Evolutionary conservation across 257 asterid genomes (phyloP), one percentile per base, ranked within the genome.

Genomic region (Gentiana straminea): DNA sequence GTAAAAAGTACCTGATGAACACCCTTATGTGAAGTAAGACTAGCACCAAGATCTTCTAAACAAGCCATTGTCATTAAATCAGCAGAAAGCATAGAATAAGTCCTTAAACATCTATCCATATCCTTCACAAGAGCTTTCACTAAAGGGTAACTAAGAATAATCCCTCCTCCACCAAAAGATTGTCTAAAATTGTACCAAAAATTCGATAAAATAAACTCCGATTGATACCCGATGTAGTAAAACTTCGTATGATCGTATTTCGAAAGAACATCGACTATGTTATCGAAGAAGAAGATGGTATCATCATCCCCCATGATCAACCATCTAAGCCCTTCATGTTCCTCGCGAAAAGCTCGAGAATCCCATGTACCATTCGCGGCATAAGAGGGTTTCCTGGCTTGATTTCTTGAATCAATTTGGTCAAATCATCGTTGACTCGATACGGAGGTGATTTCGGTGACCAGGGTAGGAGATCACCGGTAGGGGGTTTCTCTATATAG

Each of bases 281-380:
- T 86, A 12, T 86, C 90, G 8, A 83, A 54, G 7, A 86, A 81
- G 38, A 86, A 83, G 1, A 86, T 24, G 0, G 95, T 68, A 39
- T 86, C 95, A 38, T 86, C 95, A n/a, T 83, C 94, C 5, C 90
- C 95, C 81, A 86, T 83, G 0, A 86, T 79, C 0, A 81, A 61
- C 95, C 95, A 85, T 13, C 95, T 67, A 0, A 82, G 54, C 0
- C 70, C 51, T 2, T 10, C 9, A 10, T 67, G 76, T 0, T 77
- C 34, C 41, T 68, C 79, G 9, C 72, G 58, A 49, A 64, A 66
- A 64, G 57, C 63, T 73, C 79, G 61, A 73, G 12, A 5, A 73
- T 68, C 3, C 72, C 75, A 56, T 73, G 71, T 4, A 60, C 63
- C 66, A 73, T 73, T 35, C 79, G 49, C 1, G 55, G 35, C 62